Percentiles rank a stretch among this genome's conserved stretches.
Conservation (phyloP, 75 land plant species). For the Selaginella moellendorffii region DNA sequence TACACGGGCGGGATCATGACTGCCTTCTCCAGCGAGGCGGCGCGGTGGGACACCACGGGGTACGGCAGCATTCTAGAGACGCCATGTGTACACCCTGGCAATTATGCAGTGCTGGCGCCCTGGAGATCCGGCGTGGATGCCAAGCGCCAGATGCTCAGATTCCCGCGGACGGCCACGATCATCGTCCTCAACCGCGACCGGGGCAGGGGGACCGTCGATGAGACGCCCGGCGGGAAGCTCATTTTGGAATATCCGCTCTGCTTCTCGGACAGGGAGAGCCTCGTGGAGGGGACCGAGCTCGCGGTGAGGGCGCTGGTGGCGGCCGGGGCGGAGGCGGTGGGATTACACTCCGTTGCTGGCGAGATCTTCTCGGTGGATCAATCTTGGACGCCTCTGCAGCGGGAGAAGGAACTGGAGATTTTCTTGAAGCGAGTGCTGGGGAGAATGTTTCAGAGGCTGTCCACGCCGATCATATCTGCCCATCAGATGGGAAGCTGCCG, state of each 20-base stretch:
- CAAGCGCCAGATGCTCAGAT: slow-evolving; percentile 56
- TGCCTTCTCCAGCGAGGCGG: neutral
- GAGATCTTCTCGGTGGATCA: too few species aligned
- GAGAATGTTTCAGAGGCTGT: slow-evolving; percentile 21
- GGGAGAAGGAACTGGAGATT: slow-evolving; percentile 28
- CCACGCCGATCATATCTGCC: slow-evolving; percentile 47
- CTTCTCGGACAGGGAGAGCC: slow-evolving; percentile 26
- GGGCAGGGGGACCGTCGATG: slow-evolving; percentile 38
- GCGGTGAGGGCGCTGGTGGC: slow-evolving; percentile 48
- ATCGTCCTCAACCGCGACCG: slow-evolving; percentile 49
- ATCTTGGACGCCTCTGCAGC: slow-evolving; percentile 3
- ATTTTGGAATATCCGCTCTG: slow-evolving; percentile 36
- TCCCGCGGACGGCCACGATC: slow-evolving; percentile 45
- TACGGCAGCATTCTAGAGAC: slow-evolving; percentile 2
- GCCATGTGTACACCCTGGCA: neutral
- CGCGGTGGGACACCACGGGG: neutral
- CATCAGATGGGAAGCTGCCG: slow-evolving; percentile 86
- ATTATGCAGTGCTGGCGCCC: neutral
- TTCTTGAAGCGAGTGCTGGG: slow-evolving; percentile 30
- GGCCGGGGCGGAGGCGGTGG: slow-evolving; percentile 69
- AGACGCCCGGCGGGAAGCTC: neutral
- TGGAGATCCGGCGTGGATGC: slow-evolving; percentile 21
- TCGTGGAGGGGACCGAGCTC: slow-evolving; percentile 27
- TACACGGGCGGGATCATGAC: slow-evolving; percentile 5
- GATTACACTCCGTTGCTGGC: slow-evolving; percentile 41